Evolutionary conservation across 768 basidiomycete genomes (phyloP), one percentile per base, ranked within the genome.

Genomic region (Coprinopsis sp.): DNA sequence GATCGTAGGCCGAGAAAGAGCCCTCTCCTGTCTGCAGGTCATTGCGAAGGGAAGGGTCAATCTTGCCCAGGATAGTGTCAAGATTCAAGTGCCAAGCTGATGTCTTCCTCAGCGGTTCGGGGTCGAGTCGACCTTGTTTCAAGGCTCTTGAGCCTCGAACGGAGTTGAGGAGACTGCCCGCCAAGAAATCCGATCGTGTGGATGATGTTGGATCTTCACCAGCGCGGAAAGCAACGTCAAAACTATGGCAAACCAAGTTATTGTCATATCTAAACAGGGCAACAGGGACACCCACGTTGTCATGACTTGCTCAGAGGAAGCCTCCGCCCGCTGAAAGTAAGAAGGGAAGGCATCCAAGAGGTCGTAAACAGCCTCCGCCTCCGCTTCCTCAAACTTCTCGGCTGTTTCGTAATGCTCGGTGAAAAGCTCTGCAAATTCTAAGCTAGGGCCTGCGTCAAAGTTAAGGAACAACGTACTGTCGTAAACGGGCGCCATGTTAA

Each of bases 171-270:
- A 65, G 57, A 51, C 69, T 73, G 7, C 72, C 72, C 0, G 81
- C 70, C 16, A 88, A 61, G 53, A 88, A 84, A 55, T 81, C 78
- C 2, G 81, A 69, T 42, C 78, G 66, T 1, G 71, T 69, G 3
- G 65, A 47, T 21, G 65, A 49, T 11, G 44, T 31, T 1, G 78
- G 76, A 50, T 78, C 76, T 10, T 72, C 68, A 8, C 77, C 77
- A 16, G 77, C 65, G 25, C 74, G 70, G 52, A 82, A 77, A 2
- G 77, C 69, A 21, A 85, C 59, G 56, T 91, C n/a, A n/a, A n/a
- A n/a, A n/a, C n/a, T n/a, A n/a, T n/a, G n/a, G n/a, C 88, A 49
- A 74, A 79, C 12, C 88, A 89, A 48, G 21, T n/a, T 5, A 33
- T 16, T 43, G 28, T 28, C 24, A 44, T 42, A 29, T 41, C 44